These are phyloP conservation scores for Phlyctochytrium bullatum DNA, from an alignment of 192 early-diverging fungal genomes.

Conservation along the genomic window DNA sequence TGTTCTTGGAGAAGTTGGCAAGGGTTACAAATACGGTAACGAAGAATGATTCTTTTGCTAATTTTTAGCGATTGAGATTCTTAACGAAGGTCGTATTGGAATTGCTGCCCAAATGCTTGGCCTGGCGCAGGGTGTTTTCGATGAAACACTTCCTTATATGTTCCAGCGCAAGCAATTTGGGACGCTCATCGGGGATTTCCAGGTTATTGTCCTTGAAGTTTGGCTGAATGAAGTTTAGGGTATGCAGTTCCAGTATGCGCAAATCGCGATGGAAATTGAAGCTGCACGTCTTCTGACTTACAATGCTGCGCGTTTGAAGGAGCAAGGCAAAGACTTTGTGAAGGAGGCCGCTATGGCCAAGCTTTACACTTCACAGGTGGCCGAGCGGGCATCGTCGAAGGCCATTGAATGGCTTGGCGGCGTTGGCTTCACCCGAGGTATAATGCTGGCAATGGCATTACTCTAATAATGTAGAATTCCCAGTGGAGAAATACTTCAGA, in stretches of 20 bases:
- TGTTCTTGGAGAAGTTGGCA: slow-evolving; percentile 88
- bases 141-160: slow-evolving; percentile 83
- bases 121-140: slow-evolving; percentile 89
- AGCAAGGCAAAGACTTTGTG: slow-evolving; percentile 85
- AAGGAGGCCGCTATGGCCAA: slow-evolving; percentile 99
- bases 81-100: slow-evolving; percentile 98
- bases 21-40: slow-evolving; percentile 89
- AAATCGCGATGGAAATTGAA: slow-evolving; percentile 91
- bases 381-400: slow-evolving; percentile 81
- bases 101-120: slow-evolving; percentile 99
- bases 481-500: slow-evolving; percentile 92
- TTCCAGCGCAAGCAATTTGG: slow-evolving; percentile 97
- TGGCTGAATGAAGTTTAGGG: slow-evolving; percentile 34
- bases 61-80: slow-evolving; percentile 79
- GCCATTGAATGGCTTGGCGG: slow-evolving; percentile 98
- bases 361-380: slow-evolving; percentile 92
- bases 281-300: slow-evolving; percentile 95
- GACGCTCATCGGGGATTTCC: slow-evolving; percentile 80
- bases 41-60: background rate
- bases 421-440: slow-evolving; percentile 87
- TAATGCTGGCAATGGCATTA: slow-evolving; percentile 12
- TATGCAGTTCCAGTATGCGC: slow-evolving; percentile 78
- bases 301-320: slow-evolving; percentile 94
- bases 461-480: slow-evolving; percentile 36
- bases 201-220: slow-evolving; percentile 46